Conservation (phyloP, 1,284 basidiomycete species). For the Sporisorium scitamineum region DNA sequence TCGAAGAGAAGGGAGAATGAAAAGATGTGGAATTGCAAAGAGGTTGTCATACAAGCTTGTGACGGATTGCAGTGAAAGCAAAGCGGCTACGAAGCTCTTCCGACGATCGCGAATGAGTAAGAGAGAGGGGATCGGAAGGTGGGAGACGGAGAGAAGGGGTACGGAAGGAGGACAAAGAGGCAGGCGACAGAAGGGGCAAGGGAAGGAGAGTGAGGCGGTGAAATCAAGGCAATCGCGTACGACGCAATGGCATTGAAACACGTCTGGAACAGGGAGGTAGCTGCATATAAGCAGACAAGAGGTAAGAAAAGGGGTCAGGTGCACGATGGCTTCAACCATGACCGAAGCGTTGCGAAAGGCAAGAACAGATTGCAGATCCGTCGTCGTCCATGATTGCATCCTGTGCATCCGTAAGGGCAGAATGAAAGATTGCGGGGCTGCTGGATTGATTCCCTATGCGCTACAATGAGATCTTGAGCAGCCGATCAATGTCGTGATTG, state of each 20-base stretch:
- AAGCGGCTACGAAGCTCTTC: too few species aligned
- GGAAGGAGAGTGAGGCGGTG: neutral
- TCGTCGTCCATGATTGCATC: neutral
- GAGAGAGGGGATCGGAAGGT: neutral
- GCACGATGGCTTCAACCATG: neutral
- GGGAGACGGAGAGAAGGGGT: neutral
- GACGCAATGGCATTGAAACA: neutral
- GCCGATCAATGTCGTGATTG: neutral
- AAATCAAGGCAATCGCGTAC: neutral
- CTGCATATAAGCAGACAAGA: neutral
- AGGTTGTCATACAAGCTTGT: neutral
- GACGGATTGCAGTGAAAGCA: neutral
- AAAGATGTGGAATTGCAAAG: neutral
- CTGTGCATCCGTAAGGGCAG: neutral
- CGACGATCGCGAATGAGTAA: neutral
- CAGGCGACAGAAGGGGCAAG: neutral
- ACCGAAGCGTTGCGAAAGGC: neutral
- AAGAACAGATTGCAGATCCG: neutral
- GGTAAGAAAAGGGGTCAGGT: neutral
- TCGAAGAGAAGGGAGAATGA: neutral
- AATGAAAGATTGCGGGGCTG: neutral
- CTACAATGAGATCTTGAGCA: neutral
- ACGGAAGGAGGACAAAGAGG: neutral
- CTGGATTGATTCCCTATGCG: neutral
- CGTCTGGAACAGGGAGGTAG: neutral